A percentile compares a stretch with the other conserved stretches of the same genome.
Evolutionary conservation across 2,329 filamentous ascomycete genomes (phyloP).

Genomic region (Mycosphaerella sp.): DNA sequence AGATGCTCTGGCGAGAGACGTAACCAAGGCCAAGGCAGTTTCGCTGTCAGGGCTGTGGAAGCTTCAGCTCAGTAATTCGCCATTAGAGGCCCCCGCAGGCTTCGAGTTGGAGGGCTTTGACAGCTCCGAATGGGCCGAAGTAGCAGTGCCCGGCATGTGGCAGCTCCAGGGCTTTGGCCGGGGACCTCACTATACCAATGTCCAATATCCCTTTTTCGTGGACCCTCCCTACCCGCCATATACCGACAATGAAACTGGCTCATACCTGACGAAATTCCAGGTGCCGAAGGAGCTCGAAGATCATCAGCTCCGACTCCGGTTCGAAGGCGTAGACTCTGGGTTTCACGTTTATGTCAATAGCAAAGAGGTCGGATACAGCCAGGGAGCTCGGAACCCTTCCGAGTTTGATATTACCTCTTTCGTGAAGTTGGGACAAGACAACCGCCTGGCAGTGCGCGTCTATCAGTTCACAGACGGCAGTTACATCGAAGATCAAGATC

Average conservation of each 20-base stretch:
- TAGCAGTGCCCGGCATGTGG: constrained; percentile 56
- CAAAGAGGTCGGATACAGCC: constrained; percentile 58
- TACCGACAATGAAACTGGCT: constrained; percentile 59
- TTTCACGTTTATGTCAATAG: constrained; percentile 67
- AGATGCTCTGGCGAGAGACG: constrained; percentile 44
- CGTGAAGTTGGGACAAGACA: constrained; percentile 44
- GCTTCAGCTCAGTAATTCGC: constrained; percentile 36
- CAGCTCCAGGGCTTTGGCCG: constrained; percentile 62
- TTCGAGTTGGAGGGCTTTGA: constrained; percentile 35
- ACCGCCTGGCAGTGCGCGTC: constrained; percentile 57
- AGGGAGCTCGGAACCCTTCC: constrained; percentile 61
- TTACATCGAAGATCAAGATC: constrained; percentile 56
- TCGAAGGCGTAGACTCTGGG: constrained; percentile 66
- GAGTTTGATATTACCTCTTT: constrained; percentile 61
- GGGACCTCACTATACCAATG: constrained; percentile 61
- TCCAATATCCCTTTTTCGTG: constrained; percentile 54
- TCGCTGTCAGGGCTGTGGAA: constrained; percentile 37
- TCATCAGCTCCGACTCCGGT: constrained; percentile 56
- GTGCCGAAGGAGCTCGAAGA: constrained; percentile 45
- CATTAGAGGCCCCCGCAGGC: constrained; percentile 34
- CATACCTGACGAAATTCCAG: constrained; percentile 52
- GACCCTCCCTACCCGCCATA: constrained; percentile 56
- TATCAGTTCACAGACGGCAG: constrained; percentile 65
- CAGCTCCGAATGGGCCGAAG: constrained; percentile 44
- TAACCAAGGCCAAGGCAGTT: constrained; percentile 29